A percentile compares a stretch with the other conserved stretches of the same genome.
Conservation (phyloP, 306 rosid species). For the Cyamopsis tetragonoloba region DNA sequence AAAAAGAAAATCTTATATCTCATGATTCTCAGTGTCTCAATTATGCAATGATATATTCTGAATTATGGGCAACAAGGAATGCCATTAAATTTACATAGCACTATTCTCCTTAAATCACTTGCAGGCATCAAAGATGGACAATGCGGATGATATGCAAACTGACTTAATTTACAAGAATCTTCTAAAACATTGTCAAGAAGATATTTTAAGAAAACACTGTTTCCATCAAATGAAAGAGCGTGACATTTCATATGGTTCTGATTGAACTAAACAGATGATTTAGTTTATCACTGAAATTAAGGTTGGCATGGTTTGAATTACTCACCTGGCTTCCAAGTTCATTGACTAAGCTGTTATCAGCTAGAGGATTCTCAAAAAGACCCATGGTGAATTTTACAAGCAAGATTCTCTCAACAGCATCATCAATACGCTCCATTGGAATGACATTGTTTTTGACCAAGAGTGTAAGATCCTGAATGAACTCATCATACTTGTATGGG, state of each 20-base stretch:
- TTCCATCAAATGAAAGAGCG: not conserved
- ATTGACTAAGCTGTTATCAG: slow-evolving; percentile 79
- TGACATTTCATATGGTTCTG: not conserved
- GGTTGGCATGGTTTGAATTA: slow-evolving; percentile 9
- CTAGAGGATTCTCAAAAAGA: slow-evolving; percentile 82
- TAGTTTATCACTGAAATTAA: not conserved
- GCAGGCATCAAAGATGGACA: not conserved
- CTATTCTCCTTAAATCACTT: not conserved
- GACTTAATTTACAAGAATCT: not conserved
- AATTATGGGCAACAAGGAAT: slow-evolving; percentile 14
- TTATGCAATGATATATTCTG: slow-evolving; percentile 13
- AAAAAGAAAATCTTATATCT: slow-evolving; percentile 23
- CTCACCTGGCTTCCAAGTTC: slow-evolving; percentile 94
- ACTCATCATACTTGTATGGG: slow-evolving; percentile 61
- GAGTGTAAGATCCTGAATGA: slow-evolving; percentile 65
- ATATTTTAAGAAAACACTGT: not conserved
- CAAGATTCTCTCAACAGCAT: slow-evolving; percentile 85
- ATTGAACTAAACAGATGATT: not conserved
- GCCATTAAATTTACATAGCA: not conserved
- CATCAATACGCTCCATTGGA: slow-evolving; percentile 85
- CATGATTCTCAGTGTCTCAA: slow-evolving; percentile 1
- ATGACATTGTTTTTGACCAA: slow-evolving; percentile 68
- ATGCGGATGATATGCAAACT: not conserved
- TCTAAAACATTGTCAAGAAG: not conserved
- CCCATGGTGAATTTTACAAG: slow-evolving; percentile 89